Evolutionary conservation across 768 basidiomycete species (phyloP), one percentile per base, ranked within the genome.

Genomic region (Brasilioporus rufonigricans): DNA sequence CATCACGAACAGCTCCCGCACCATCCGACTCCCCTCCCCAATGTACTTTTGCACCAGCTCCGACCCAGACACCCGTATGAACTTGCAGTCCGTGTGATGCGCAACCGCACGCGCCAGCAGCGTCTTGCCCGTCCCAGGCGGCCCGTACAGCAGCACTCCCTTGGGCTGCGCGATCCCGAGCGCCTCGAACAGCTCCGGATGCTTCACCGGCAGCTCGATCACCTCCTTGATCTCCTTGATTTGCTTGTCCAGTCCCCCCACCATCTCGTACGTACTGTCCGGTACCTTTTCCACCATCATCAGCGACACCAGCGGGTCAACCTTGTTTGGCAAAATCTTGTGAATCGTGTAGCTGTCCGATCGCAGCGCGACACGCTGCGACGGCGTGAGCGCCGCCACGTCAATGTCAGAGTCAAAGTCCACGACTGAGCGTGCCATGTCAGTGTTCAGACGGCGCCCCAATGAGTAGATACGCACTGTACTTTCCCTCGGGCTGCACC

Each of bases 251-350:
- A 98, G 82, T 62, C 96, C 96, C 21, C 97, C 97, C 57, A 99
- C 96, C 95, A 98, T 98, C 74, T 98, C 97, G 74, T 99, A 99
- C 29, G 97, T 98, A 73, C 91, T 93, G 72, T 98, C 96, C 0
- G 96, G 96, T 0, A 98, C 96, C 72, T 99, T 99, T 75, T 99
- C 96, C 12, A 98, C 96, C 95, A 98, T 98, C 97, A 98, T 98
- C 59, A 98, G 84, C 19, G 94, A 97, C 29, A 98, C 95, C 38
- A 98, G 86, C 5, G 97, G 96, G 72, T 98, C 97, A 64, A 98
- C 90, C 76, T 99, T 98, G 78, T 94, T 97, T 1, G 94, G 94
- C 0, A 98, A 78, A 63, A 98, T 91, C 72, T 92, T 93, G 81
- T 98, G 96, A 58, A 98, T 89, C 44, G 91, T 91, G 73, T 98